phyloP scores from a whole-genome alignment of 345 rosid genomes.

The Euphorbia lathyris region DNA sequence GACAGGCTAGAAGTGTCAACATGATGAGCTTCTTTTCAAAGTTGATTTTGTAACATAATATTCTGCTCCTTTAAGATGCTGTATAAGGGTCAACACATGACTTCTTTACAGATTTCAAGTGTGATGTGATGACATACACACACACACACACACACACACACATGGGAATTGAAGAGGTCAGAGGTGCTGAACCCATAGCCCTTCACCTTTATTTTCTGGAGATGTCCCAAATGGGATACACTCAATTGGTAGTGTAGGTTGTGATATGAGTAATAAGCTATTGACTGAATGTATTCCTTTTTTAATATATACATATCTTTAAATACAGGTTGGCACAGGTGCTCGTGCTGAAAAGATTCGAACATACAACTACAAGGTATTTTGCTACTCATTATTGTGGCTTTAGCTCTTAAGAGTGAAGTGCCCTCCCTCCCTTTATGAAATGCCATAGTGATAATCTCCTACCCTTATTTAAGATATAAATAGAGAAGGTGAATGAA shows the following conservation, averaged over 20 bases:
- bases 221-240: too few relatives aligned
- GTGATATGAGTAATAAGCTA: neutral
- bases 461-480: neutral
- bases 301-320: neutral
- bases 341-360: constrained; percentile 95
- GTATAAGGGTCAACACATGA: neutral
- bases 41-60: neutral
- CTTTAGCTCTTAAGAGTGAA: neutral
- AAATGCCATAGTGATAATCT: too few relatives aligned
- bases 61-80: neutral
- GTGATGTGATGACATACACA: neutral
- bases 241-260: too few relatives aligned
- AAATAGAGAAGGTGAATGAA: neutral
- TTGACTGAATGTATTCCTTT: constrained; percentile 11
- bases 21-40: neutral
- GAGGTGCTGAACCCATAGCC: too few relatives aligned
- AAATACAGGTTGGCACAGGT: constrained; percentile 83
- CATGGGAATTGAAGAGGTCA: too few relatives aligned
- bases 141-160: neutral
- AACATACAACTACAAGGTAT: constrained; percentile 89
- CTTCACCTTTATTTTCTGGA: too few relatives aligned
- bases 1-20: neutral
- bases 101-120: neutral
- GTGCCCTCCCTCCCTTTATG: neutral
- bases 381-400: neutral